Percentiles rank a stretch among this genome's conserved stretches.
These are phyloP conservation scores for Rosa lucieae DNA, from an alignment of 306 rosid genomes.

Conservation along the genomic window DNA sequence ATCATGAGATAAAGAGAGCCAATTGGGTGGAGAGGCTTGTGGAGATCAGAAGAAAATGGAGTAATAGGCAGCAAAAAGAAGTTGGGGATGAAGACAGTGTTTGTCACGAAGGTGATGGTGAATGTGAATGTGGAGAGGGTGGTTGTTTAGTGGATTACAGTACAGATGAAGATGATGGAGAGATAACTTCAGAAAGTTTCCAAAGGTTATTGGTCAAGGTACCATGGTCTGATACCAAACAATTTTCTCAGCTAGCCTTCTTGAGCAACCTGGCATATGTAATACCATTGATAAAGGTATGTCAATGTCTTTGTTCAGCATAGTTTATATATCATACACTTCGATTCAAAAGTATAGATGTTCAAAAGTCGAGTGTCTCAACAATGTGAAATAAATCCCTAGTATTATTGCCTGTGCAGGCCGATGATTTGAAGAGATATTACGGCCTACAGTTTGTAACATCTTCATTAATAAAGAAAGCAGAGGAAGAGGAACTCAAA, in stretches of 20 bases:
- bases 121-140: constrained; percentile 51
- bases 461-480: constrained; percentile 75
- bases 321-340: not conserved
- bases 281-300: constrained; percentile 73
- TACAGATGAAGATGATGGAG: constrained; percentile 47
- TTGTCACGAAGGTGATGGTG: constrained; percentile 27
- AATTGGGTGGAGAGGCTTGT: constrained; percentile 87
- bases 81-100: constrained; percentile 34
- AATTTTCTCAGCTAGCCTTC: constrained; percentile 71
- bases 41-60: constrained; percentile 83
- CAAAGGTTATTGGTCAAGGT: constrained; percentile 55
- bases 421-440: constrained; percentile 59
- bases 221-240: constrained; percentile 67
- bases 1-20: constrained; percentile 51
- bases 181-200: constrained; percentile 46
- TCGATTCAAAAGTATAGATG: not conserved
- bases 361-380: not conserved
- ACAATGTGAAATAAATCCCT: constrained; percentile 13
- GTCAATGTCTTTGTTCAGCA: not conserved
- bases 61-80: constrained; percentile 43
- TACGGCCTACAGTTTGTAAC: constrained; percentile 66
- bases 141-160: constrained; percentile 58
- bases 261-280: constrained; percentile 87
- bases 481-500: constrained; percentile 49
- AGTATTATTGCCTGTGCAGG: constrained; percentile 47